A percentile compares a stretch with the other conserved stretches of the same genome.
phyloP scores from a whole-genome alignment of 495 filamentous ascomycete species.

The Talaromyces ruber region DNA sequence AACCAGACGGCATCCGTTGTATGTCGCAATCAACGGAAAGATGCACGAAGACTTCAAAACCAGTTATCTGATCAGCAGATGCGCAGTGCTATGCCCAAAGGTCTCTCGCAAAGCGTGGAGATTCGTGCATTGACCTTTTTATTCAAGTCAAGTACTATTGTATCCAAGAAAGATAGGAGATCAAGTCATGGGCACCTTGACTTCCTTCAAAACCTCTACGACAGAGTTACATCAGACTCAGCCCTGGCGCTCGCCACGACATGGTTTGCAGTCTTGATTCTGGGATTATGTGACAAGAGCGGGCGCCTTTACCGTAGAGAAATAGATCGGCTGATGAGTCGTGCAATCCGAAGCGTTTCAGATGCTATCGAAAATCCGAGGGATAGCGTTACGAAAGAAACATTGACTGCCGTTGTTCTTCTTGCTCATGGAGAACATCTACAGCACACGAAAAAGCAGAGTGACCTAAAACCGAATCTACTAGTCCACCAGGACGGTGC shows the following conservation, averaged over 20 bases:
- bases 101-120: neutral
- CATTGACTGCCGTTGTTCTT: neutral
- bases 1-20: neutral
- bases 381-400: neutral
- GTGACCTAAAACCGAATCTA: neutral
- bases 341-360: neutral
- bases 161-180: neutral
- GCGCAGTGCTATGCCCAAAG: neutral
- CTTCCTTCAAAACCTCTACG: neutral
- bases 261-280: neutral
- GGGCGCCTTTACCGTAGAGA: neutral
- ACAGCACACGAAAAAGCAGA: neutral
- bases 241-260: neutral
- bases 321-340: neutral
- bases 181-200: slow-evolving; percentile 3
- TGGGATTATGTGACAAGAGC: neutral
- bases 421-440: neutral
- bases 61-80: neutral
- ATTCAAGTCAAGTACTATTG: neutral
- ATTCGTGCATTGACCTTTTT: neutral
- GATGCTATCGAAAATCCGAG: neutral
- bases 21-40: neutral
- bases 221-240: neutral
- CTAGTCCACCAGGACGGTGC: neutral
- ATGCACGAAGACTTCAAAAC: neutral